phyloP scores from a whole-genome alignment of 2,329 filamentous ascomycete genomes.

The Arthrobotrys conoides region DNA sequence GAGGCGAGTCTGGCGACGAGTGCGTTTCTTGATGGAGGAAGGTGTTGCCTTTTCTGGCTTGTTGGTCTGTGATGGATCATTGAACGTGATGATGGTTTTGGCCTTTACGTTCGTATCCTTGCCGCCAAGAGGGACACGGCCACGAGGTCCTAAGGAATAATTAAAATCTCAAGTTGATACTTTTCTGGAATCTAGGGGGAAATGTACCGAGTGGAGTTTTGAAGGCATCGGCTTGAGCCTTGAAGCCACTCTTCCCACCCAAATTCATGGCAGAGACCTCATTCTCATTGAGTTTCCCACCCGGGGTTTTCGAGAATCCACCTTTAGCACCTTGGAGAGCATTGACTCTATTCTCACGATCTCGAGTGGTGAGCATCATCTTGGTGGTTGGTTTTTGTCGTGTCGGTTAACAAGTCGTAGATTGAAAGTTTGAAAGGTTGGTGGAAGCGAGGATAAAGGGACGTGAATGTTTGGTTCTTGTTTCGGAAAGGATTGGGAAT shows the following conservation, averaged over 20 bases:
- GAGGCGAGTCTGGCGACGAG: constrained; percentile 67
- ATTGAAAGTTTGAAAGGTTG: constrained; percentile 4
- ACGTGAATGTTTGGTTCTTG: constrained; percentile 4
- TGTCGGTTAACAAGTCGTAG: constrained; percentile 13
- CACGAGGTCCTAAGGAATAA: constrained; percentile 72
- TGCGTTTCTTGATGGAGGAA: constrained; percentile 73
- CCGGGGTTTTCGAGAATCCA: constrained; percentile 81
- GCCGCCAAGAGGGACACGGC: constrained; percentile 85
- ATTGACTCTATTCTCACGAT: constrained; percentile 86
- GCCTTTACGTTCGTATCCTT: constrained; percentile 97
- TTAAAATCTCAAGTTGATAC: not conserved
- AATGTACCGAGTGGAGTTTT: constrained; percentile 82
- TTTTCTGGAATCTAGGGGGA: constrained; percentile 22
- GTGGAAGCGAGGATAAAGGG: not conserved
- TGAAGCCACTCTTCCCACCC: constrained; percentile 69
- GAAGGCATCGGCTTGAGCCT: constrained; percentile 75
- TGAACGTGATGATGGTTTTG: constrained; percentile 66
- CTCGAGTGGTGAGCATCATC: constrained; percentile 81
- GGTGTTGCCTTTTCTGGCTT: constrained; percentile 74
- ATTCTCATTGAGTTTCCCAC: constrained; percentile 85
- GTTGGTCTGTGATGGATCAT: constrained; percentile 75
- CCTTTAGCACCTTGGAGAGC: constrained; percentile 64
- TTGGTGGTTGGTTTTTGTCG: constrained; percentile 62
- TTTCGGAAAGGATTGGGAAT: constrained; percentile 4
- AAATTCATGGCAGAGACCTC: constrained; percentile 73